These are phyloP conservation scores for Musa troglodytarum DNA, from an alignment of 176 grass and related monocot genomes.

Conservation along the genomic window DNA sequence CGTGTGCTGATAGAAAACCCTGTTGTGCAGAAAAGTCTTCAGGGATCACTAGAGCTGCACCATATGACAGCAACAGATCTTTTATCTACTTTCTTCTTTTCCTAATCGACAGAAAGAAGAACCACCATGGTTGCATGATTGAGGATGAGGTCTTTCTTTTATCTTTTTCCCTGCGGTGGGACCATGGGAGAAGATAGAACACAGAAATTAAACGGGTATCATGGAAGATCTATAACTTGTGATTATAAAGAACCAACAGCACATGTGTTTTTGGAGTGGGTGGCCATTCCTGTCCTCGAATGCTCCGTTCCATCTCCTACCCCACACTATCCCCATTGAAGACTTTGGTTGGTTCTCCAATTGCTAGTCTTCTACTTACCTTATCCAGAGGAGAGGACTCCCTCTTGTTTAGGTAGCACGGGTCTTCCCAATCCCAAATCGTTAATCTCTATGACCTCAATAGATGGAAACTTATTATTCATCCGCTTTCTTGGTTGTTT, in stretches of 20 bases:
- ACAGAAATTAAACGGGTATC: neutral
- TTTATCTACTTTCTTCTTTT: constrained; percentile 37
- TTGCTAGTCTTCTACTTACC: no score
- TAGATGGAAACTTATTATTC: no score
- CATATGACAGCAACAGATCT: constrained; percentile 26
- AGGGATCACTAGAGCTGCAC: constrained; percentile 16
- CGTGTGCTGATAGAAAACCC: neutral
- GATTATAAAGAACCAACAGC: neutral
- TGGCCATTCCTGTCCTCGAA: neutral
- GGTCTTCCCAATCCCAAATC: no score
- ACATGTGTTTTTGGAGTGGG: neutral
- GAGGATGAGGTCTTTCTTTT: constrained; percentile 32
- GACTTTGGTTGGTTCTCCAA: no score
- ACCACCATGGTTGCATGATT: constrained; percentile 42
- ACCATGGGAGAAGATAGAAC: neutral
- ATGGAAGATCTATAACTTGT: constrained; percentile 1
- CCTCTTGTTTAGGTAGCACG: no score
- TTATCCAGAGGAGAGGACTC: no score
- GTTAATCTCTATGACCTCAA: no score
- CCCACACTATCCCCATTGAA: no score
- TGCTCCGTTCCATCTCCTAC: no score
- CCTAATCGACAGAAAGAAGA: constrained; percentile 33
- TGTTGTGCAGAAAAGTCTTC: constrained; percentile 23
- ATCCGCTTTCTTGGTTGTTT: no score
- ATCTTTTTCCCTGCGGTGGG: neutral